Evolutionary conservation across 495 filamentous ascomycete genomes (phyloP), one percentile per base, ranked within the genome.

Genomic region (Aspergillus cristatus): DNA sequence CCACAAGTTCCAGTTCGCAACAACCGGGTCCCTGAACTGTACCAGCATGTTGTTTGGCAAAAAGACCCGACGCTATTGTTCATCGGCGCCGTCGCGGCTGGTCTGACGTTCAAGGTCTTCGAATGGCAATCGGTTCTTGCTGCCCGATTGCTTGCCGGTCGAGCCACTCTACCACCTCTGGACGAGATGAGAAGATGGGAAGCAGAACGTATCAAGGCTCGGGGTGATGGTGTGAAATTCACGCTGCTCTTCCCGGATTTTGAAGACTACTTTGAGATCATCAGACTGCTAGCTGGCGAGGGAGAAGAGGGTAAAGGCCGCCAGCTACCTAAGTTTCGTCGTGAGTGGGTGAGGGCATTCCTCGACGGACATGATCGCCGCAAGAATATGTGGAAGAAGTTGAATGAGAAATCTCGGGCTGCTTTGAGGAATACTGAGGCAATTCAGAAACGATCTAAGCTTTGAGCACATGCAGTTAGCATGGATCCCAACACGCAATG

Each of bases 51-150:
- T 15, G 31, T 51, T 6, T 25, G 26, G 11, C 38, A 38, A 13
- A 32, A 38, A 5, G 41, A 51, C 32, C 45, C 45, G n/a, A 44
- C 28, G 10, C 20, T 51, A 11, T 17, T 38, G 12, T 47, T 48
- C 18, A 33, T 51, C 2, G 48, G 48, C 3, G 22, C 61, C 56
- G 17, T 64, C 8, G 54, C 50, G 14, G 63, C 53, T 32, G 63
- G 58, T 0, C 57, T 68, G 28, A 66, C 58, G 6, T 62, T 70
- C 54, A 52, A 53, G 10, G 53, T 68, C 3, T 71, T 64, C 34
- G 67, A 72, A 54, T 71, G 59, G 58, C 69, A 72, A 48, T 60
- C 66, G 3, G 65, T 70, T 3, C 48, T 57, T 0, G 54, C 61
- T 0, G 67, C 67, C 1, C 63, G 69, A 6, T 46, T 65, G 6